Evolutionary conservation across 2,329 filamentous ascomycete genomes (phyloP).

Genomic region (Paracamarosporium sp.): DNA sequence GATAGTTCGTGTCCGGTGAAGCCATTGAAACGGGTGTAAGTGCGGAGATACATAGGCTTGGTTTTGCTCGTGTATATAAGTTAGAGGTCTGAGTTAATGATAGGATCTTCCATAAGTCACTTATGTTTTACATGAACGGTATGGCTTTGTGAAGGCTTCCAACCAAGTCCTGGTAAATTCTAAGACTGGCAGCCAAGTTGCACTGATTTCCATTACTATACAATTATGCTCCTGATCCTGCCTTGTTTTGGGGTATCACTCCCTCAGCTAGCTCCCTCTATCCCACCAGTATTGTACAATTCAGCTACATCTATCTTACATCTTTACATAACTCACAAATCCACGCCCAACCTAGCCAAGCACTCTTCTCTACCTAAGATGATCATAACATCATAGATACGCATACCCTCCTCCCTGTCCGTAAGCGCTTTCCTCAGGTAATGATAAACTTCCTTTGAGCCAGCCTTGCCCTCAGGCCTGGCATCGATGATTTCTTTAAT

Average conservation of each 20-base stretch:
- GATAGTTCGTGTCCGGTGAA: neutral
- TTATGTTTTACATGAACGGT: no score
- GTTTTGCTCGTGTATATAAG: no score
- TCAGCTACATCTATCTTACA: neutral
- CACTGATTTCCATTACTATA: no score
- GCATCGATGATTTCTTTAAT: constrained; percentile 36
- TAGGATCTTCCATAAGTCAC: no score
- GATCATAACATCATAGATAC: constrained; percentile 44
- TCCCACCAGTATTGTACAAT: neutral
- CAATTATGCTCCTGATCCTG: neutral
- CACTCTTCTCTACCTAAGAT: constrained; percentile 41
- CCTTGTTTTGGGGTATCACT: neutral
- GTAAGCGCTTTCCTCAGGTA: constrained; percentile 41
- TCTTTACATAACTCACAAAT: neutral
- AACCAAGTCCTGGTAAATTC: no score
- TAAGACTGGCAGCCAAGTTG: no score
- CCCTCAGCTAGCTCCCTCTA: neutral
- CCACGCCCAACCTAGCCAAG: constrained; percentile 34
- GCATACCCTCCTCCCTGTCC: constrained; percentile 38
- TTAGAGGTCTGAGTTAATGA: neutral
- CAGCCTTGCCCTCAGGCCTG: constrained; percentile 27
- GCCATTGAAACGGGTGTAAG: neutral
- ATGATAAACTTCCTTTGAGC: constrained; percentile 41
- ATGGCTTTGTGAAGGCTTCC: no score
- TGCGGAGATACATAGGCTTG: no score